A percentile compares a stretch with the other conserved stretches of the same genome.
phyloP scores from a whole-genome alignment of 129 eudicot genomes.

The sunflower (Helianthus annuus) region HanXRQr2.0-SUNRISE NC_035440.2:94694635-94695134 shows the following conservation, averaged over 20 bases:
- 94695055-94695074: slow-evolving; percentile 36
- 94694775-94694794: slow-evolving; percentile 32
- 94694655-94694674: slow-evolving; percentile 36
- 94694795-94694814: slow-evolving; percentile 42
- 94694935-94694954: slow-evolving; percentile 22
- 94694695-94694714: slow-evolving; percentile 33
- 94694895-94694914: slow-evolving; percentile 28
- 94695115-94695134: slow-evolving; percentile 57
- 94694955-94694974: slow-evolving; percentile 35
- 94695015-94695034: slow-evolving; percentile 33
- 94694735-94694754: slow-evolving; percentile 40
- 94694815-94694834: slow-evolving; percentile 37
- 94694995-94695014: slow-evolving; percentile 31
- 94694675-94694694: slow-evolving; percentile 37
- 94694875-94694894: slow-evolving; percentile 44
- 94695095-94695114: slow-evolving; percentile 43
- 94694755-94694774: slow-evolving; percentile 27
- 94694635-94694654: slow-evolving; percentile 45
- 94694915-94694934: slow-evolving; percentile 20
- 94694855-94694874: slow-evolving; percentile 24
- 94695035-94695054: slow-evolving; percentile 39
- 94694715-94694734: slow-evolving; percentile 35
- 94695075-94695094: slow-evolving; percentile 29
- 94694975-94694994: slow-evolving; percentile 19
- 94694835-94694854: slow-evolving; percentile 35